Base-by-base conservation (phyloP, 768 basidiomycete species). In the Suillus alpinus region DNA sequence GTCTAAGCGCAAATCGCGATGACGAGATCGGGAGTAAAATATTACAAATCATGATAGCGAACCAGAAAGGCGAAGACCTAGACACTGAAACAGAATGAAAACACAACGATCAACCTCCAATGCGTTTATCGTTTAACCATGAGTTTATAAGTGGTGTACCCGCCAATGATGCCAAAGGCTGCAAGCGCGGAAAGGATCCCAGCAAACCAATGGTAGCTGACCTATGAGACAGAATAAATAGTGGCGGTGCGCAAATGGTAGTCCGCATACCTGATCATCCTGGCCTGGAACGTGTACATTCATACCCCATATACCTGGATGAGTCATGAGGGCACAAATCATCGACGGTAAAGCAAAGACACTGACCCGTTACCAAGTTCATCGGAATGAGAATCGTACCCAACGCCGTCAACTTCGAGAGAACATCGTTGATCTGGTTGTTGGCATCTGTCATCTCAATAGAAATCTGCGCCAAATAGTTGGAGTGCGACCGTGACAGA, bases 371-470 rank as follows among this genome's bases (percentile, higher is more conserved):
- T 56, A 99, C 86, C 73, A 98, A 76, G 74, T 98, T 98, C 90
- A 95, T 97, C 39, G 92, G 97, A 71, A 99, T 89, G 66, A 98
- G 88, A 6, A 99, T 87, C 6, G 97, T 99, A 83, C 97, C 97
- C 50, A 99, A 83, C 7, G 97, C 96, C 0, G 97, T 98, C 62
- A 99, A 80, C 79, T 98, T 98, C 5, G 92, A 94, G 6, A 98
- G 85, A 2, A 99, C 97, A 71, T 98, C 95, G 76, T 99, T 99
- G 79, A 98, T 99, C 78, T 98, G 95, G 75, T 99, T 99, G 77
- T 99, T 99, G 44, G 97, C 97, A 68, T 98, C 95, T 39, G 94
- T 96, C 96, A 98, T 99, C 79, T 98, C 97, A 76, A 99, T 98
- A 46, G 95, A 97, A 67, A 99, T 99, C 70, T 98, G 97, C 1